Percentiles rank a stretch among this genome's conserved stretches.
Evolutionary conservation across 1,284 basidiomycete species (phyloP).

Genomic region (Rhodotorula glutinis): DNA sequence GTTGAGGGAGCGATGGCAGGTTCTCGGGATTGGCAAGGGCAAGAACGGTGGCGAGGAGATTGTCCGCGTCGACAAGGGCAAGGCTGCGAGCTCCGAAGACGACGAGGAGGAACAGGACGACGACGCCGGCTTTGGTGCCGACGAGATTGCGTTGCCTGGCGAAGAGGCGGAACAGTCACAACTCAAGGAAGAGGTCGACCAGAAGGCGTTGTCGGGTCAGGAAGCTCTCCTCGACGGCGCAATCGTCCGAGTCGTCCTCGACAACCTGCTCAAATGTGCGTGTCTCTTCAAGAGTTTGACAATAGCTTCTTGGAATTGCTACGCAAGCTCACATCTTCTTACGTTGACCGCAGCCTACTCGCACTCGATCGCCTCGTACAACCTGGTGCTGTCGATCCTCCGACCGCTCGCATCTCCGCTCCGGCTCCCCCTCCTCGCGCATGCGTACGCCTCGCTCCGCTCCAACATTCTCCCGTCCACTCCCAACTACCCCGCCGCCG

Average conservation of each 20-base stretch:
- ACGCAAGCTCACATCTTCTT: not conserved
- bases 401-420: conserved; percentile 39
- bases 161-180: conserved; percentile 21
- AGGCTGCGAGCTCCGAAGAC: conserved; percentile 17
- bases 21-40: conserved; percentile 40
- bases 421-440: conserved; percentile 35
- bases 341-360: conserved; percentile 17
- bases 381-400: conserved; percentile 30
- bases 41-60: conserved; percentile 24
- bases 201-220: conserved; percentile 37
- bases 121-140: conserved; percentile 22
- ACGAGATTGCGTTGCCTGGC: conserved; percentile 24
- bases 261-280: conserved; percentile 42
- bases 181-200: conserved; percentile 19
- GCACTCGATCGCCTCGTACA: conserved; percentile 29
- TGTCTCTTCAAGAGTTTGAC: no score
- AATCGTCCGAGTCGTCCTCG: conserved; percentile 42
- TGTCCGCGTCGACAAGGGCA: conserved; percentile 13
- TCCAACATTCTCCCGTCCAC: conserved; percentile 4
- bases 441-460: conserved; percentile 35
- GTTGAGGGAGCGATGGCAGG: conserved; percentile 37
- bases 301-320: not conserved
- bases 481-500: conserved; percentile 26
- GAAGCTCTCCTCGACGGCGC: conserved; percentile 43
- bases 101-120: conserved; percentile 23